phyloP scores from a whole-genome alignment of 495 filamentous ascomycete genomes.

The Margaritispora aquatica region DNA sequence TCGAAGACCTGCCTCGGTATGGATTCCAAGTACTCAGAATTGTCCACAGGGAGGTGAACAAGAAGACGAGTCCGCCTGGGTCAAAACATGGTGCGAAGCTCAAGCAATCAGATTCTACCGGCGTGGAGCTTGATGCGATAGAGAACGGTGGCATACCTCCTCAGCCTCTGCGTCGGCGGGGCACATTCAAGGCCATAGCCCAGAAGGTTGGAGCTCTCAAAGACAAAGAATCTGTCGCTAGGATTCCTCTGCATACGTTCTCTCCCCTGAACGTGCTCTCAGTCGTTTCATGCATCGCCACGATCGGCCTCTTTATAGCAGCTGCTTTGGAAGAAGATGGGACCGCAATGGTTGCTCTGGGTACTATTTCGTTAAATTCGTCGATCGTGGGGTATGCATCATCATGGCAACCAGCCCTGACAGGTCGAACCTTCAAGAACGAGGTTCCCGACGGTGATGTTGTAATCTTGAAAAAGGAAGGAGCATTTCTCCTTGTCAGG shows the following conservation, averaged over 20 bases:
- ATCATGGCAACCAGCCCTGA: conserved; percentile 48
- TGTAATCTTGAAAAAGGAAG: conserved; percentile 52
- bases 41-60: conserved; percentile 25
- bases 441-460: conserved; percentile 53
- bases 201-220: conserved; percentile 26
- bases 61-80: neutral
- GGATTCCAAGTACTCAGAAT: conserved; percentile 43
- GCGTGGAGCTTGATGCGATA: conserved; percentile 1
- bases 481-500: conserved; percentile 53
- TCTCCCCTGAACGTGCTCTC: conserved; percentile 48
- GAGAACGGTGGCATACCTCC: conserved; percentile 4
- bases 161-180: conserved; percentile 10
- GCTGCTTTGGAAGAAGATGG: conserved; percentile 48
- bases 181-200: conserved; percentile 29
- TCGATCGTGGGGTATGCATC: conserved; percentile 46
- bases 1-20: conserved; percentile 41
- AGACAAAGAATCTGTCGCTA: conserved; percentile 25
- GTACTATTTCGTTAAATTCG: conserved; percentile 38
- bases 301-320: conserved; percentile 34
- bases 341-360: conserved; percentile 42
- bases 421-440: conserved; percentile 36
- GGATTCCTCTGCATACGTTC: conserved; percentile 38
- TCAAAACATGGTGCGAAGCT: neutral
- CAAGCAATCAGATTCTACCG: neutral
- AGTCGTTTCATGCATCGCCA: conserved; percentile 41